Percentiles rank a stretch among this genome's conserved stretches.
phyloP scores from a whole-genome alignment of 202 grass and related monocot genomes.

The Bolboschoenoplectus hybrid region DNA sequence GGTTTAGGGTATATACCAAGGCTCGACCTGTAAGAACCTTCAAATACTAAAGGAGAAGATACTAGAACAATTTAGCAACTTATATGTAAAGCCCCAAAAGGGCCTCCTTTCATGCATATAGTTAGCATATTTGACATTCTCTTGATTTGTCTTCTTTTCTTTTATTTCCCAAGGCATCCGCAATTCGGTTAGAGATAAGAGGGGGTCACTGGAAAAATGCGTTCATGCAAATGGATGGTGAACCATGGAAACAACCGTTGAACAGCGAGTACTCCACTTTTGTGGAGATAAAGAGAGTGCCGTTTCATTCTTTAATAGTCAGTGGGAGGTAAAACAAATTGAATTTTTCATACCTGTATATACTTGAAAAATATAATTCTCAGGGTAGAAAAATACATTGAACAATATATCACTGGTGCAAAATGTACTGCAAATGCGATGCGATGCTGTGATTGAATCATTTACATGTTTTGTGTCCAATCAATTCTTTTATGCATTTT shows the following conservation, averaged over 20 bases:
- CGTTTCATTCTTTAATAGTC: slow-evolving; percentile 75
- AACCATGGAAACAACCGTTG: slow-evolving; percentile 96
- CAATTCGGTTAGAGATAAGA: slow-evolving; percentile 93
- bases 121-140: background rate
- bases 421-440: background rate
- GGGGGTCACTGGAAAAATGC: slow-evolving; percentile 76
- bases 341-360: slow-evolving; percentile 13
- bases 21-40: background rate
- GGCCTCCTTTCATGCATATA: background rate
- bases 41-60: background rate
- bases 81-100: background rate
- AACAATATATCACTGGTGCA: background rate
- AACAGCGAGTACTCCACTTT: slow-evolving; percentile 69
- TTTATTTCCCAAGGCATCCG: slow-evolving; percentile 61
- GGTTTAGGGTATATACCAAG: background rate
- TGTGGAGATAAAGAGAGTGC: slow-evolving; percentile 86
- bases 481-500: background rate
- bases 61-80: slow-evolving; percentile 4
- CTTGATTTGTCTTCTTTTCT: slow-evolving; percentile 15
- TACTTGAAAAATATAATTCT: background rate
- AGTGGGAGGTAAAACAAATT: slow-evolving; percentile 52
- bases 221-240: slow-evolving; percentile 98
- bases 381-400: background rate
- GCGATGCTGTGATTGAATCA: background rate
- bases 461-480: background rate